These are phyloP conservation scores for Cyclanthera cordifolia DNA, from an alignment of 306 rosid genomes.

Conservation along the genomic window DNA sequence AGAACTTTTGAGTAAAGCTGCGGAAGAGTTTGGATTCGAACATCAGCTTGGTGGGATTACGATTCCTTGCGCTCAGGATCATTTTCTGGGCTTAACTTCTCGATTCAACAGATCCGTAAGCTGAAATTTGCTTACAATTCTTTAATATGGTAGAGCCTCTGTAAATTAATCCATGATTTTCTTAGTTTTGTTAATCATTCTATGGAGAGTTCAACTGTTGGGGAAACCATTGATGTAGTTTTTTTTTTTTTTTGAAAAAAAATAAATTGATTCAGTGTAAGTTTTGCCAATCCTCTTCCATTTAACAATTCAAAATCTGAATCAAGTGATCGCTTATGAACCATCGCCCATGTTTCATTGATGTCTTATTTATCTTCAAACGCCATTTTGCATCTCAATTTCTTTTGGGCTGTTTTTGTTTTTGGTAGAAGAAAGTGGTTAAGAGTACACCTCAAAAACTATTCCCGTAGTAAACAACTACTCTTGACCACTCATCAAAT, in stretches of 20 bases:
- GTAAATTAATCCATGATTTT: constrained; percentile 2
- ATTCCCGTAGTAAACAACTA: no score
- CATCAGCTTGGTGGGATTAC: constrained; percentile 22
- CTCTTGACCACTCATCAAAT: no score
- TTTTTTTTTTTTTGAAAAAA: no score
- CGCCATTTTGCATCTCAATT: background rate
- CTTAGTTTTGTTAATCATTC: background rate
- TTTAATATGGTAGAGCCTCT: background rate
- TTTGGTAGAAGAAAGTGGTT: no score
- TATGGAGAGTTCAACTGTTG: background rate
- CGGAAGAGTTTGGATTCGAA: constrained; percentile 34
- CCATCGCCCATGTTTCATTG: background rate
- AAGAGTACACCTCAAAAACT: no score
- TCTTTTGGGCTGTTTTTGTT: no score
- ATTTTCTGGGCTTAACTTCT: constrained; percentile 21
- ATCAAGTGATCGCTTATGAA: background rate
- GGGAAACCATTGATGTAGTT: background rate
- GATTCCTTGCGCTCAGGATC: constrained; percentile 31
- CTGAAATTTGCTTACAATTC: background rate
- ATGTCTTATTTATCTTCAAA: background rate
- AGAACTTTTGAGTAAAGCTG: constrained; percentile 23
- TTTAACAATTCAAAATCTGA: background rate
- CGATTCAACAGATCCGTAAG: background rate
- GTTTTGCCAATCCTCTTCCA: background rate
- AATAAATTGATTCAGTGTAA: no score